These are phyloP conservation scores for Neocallimastix lanati DNA, from an alignment of 192 early-diverging fungal genomes.

Conservation along the genomic window DNA sequence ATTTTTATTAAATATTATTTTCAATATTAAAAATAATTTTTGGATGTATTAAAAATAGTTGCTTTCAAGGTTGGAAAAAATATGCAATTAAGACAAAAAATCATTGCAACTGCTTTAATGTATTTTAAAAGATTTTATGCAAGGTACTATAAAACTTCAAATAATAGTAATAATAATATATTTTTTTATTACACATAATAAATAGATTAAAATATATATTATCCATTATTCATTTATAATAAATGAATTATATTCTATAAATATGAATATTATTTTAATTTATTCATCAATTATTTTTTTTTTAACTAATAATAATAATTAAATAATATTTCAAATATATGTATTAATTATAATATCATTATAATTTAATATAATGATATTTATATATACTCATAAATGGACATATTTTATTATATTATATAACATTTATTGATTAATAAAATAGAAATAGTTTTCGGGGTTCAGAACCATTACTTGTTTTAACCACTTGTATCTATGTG, in stretches of 20 bases:
- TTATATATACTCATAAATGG: neutral
- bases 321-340: constrained; percentile 5
- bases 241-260: too few relatives aligned
- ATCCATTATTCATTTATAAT: too few relatives aligned
- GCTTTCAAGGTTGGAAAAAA: constrained; percentile 55
- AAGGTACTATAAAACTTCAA: constrained; percentile 24
- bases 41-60: constrained; percentile 22
- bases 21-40: neutral
- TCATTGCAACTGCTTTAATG: constrained; percentile 61
- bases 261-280: too few relatives aligned
- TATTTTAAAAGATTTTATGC: constrained; percentile 84
- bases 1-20: too few relatives aligned
- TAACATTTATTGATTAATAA: too few relatives aligned
- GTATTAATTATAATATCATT: neutral
- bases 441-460: constrained; percentile 47
- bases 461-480: constrained; percentile 62
- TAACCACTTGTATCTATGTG: constrained; percentile 64
- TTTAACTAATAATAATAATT: too few relatives aligned
- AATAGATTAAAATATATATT: too few relatives aligned
- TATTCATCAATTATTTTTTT: too few relatives aligned
- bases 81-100: constrained; percentile 56
- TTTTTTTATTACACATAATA: too few relatives aligned
- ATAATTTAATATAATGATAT: neutral
- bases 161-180: too few relatives aligned
- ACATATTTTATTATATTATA: too few relatives aligned